Evolutionary conservation across 495 filamentous ascomycete genomes (phyloP), one percentile per base, ranked within the genome.

Genomic region (Aeminium ludgeri): DNA sequence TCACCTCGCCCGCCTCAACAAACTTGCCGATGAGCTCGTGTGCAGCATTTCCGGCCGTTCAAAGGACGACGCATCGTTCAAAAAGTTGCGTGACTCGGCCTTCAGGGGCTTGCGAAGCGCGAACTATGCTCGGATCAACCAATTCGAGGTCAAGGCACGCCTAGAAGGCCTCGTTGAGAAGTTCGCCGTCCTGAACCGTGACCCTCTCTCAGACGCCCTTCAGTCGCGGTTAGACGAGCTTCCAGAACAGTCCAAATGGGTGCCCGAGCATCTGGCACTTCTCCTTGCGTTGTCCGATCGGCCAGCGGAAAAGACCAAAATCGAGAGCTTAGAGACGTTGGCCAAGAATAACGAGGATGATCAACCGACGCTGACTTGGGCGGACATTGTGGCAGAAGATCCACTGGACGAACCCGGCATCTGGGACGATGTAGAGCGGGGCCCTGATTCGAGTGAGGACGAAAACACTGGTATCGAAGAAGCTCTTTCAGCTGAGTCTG

Each of bases 161-260:
- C 67, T 92, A 4, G 71, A 78, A 17, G 89, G 89, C 2, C 65
- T 92, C 13, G 80, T 84, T 46, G 89, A 97, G 59, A 87, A 87
- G 50, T 92, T 92, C 56, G 70, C 73, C 30, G 66, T 95, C 35
- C 64, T 80, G 23, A 76, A 80, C 56, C 69, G 75, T 43, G 86
- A 94, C 55, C 71, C 75, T 12, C 58, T 93, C 19, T 84, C 82
- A n/a, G 75, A 84, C 46, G 83, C 80, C 6, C 65, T 95, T 10
- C 60, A 66, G 16, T 53, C 56, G 16, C 76, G 84, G 17, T 58
- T 86, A 18, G 60, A 67, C 10, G 70, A 75, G 43, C 57, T 91
- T 13, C 55, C 73, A 11, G 53, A 46, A 16, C 54, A 61, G 19
- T 62, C 61, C 38, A 69, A 74, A 58, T 82, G 67, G 70, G 67